Percentiles rank a stretch among this genome's conserved stretches.
Conservation (phyloP, 2,329 filamentous ascomycete species). For the Pseudodiploospora longispora region DNA sequence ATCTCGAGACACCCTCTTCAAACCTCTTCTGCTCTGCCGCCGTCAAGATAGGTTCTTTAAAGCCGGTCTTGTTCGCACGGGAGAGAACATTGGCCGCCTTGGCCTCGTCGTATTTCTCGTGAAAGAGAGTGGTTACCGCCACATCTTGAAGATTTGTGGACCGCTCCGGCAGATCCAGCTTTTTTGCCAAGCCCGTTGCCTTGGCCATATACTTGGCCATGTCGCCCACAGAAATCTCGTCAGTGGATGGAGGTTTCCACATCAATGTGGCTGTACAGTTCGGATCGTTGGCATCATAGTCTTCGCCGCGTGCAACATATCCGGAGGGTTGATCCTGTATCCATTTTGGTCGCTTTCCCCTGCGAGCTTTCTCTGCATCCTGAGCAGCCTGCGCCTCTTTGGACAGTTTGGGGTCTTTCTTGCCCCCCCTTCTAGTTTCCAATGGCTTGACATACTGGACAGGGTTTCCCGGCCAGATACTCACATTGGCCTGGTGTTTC, state of each 20-base stretch:
- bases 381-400: conserved; percentile 74
- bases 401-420: conserved; percentile 67
- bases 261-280: conserved; percentile 66
- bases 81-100: conserved; percentile 63
- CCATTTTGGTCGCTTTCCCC: conserved; percentile 83
- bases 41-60: conserved; percentile 78
- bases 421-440: conserved; percentile 75
- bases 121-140: conserved; percentile 65
- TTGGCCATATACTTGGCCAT: conserved; percentile 71
- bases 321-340: conserved; percentile 84
- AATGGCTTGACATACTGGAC: conserved; percentile 85
- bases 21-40: conserved; percentile 79
- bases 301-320: conserved; percentile 77
- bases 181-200: conserved; percentile 55
- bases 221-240: conserved; percentile 42
- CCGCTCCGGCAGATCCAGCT: conserved; percentile 61
- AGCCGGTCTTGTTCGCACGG: conserved; percentile 58
- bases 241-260: conserved; percentile 66
- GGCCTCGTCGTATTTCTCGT: conserved; percentile 62
- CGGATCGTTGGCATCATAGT: conserved; percentile 61
- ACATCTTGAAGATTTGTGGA: conserved; percentile 86
- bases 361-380: conserved; percentile 72
- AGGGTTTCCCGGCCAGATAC: conserved; percentile 75
- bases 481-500: conserved; percentile 80
- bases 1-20: conserved; percentile 83